A percentile compares a stretch with the other conserved stretches of the same genome.
Evolutionary conservation across 2,329 filamentous ascomycete genomes (phyloP).

Genomic region (Botrytis fabae): DNA sequence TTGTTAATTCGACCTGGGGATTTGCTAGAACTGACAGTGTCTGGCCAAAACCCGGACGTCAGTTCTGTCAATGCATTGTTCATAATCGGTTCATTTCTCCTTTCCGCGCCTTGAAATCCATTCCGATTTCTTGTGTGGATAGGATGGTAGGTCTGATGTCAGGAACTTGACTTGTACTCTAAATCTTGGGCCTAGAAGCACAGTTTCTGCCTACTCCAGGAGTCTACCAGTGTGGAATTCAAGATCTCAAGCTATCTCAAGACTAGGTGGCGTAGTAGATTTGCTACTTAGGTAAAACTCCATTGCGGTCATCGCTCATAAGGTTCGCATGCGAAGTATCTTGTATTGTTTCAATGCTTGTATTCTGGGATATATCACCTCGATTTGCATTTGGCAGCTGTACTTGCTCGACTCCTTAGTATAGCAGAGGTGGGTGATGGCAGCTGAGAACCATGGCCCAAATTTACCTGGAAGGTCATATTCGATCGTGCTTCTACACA

Average conservation of each 20-base stretch:
- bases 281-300: background rate
- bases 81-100: background rate
- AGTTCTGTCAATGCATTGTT: background rate
- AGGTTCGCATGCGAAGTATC: background rate
- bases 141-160: too few relatives aligned
- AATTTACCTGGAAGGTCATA: background rate
- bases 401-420: background rate
- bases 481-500: background rate
- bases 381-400: background rate
- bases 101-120: background rate
- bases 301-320: background rate
- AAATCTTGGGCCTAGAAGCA: too few relatives aligned
- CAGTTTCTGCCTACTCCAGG: background rate
- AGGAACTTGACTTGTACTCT: too few relatives aligned
- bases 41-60: fast-evolving
- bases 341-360: background rate
- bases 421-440: background rate
- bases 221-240: background rate
- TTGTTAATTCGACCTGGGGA: background rate
- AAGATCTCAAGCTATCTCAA: background rate
- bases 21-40: background rate
- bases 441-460: background rate
- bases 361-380: background rate
- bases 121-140: background rate
- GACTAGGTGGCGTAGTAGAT: too few relatives aligned